Conservation (phyloP, 805 yeast genomes). For the Komagataella phaffii region DNA sequence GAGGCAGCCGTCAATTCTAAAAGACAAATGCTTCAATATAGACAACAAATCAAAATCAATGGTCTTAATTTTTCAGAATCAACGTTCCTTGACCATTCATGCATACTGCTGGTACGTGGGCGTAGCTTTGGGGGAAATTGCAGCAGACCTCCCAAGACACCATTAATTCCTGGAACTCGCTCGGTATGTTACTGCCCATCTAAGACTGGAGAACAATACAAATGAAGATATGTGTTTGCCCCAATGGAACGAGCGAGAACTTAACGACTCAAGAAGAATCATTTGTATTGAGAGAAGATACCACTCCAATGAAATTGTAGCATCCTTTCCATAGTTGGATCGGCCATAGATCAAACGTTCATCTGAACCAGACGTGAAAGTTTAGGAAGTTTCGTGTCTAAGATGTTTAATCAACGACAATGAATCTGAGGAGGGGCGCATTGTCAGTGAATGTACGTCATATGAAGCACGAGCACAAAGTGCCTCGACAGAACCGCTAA, state of each 20-base stretch:
- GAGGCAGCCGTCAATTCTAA: too few species aligned
- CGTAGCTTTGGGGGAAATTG: slow-evolving; percentile 40
- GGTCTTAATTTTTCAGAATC: too few species aligned
- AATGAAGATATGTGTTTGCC: slow-evolving; percentile 36
- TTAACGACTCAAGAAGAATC: slow-evolving; percentile 37
- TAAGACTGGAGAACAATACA: slow-evolving; percentile 29
- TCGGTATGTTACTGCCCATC: slow-evolving; percentile 29
- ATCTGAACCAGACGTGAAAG: slow-evolving; percentile 22
- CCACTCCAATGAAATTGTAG: slow-evolving; percentile 29
- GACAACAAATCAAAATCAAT: too few species aligned
- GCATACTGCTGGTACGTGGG: slow-evolving; percentile 21
- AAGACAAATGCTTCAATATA: too few species aligned
- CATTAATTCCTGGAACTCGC: slow-evolving; percentile 9
- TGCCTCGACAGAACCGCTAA: too few species aligned
- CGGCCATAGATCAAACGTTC: slow-evolving; percentile 30
- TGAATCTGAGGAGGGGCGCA: not conserved
- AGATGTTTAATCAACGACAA: slow-evolving; percentile 18
- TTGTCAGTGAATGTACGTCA: slow-evolving; percentile 5
- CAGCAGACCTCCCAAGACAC: slow-evolving; percentile 32
- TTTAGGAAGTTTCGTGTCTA: slow-evolving; percentile 43
- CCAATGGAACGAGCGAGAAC: slow-evolving; percentile 33
- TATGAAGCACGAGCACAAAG: too few species aligned
- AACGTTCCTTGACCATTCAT: too few species aligned
- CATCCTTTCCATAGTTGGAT: slow-evolving; percentile 34
- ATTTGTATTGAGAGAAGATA: slow-evolving; percentile 44